These are phyloP conservation scores for Calonectria naviculata DNA, from an alignment of 2,329 filamentous ascomycete genomes.

Conservation along the genomic window DNA sequence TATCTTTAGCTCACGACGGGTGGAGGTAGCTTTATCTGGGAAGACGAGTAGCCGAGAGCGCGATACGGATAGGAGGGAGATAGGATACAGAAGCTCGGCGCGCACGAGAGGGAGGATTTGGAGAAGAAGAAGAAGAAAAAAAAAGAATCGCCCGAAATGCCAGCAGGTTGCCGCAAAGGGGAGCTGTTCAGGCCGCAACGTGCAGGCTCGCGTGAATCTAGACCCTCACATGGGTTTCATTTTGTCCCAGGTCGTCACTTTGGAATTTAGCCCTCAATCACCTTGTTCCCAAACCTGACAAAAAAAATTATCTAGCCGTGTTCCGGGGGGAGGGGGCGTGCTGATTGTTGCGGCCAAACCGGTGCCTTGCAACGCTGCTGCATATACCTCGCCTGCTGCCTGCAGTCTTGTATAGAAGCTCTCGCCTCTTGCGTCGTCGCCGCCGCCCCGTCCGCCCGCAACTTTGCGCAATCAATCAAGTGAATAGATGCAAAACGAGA, in stretches of 20 bases:
- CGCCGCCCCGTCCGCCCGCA: conserved; percentile 4
- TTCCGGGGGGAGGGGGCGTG: background rate
- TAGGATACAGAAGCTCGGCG: background rate
- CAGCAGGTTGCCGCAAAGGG: background rate
- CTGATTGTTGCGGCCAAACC: background rate
- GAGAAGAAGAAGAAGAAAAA: background rate
- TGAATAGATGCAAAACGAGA: background rate
- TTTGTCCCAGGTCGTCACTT: background rate
- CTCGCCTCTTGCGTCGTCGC: background rate
- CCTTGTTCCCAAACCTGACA: background rate
- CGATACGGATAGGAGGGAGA: background rate
- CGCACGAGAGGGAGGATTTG: background rate
- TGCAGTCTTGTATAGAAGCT: background rate
- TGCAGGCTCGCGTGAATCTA: background rate
- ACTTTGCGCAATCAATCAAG: conserved; percentile 12
- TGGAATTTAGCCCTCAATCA: conserved; percentile 4
- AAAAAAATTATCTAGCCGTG: background rate
- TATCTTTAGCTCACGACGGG: background rate
- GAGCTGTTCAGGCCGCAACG: background rate
- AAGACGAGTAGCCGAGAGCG: background rate
- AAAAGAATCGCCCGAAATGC: background rate
- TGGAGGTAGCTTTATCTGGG: conserved; percentile 5
- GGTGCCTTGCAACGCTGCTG: background rate
- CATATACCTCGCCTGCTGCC: background rate
- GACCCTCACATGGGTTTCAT: conserved; percentile 3